Evolutionary conservation across 2,329 filamentous ascomycete species (phyloP), one percentile per base, ranked within the genome.

Genomic region (Verruconis gallopava): DNA sequence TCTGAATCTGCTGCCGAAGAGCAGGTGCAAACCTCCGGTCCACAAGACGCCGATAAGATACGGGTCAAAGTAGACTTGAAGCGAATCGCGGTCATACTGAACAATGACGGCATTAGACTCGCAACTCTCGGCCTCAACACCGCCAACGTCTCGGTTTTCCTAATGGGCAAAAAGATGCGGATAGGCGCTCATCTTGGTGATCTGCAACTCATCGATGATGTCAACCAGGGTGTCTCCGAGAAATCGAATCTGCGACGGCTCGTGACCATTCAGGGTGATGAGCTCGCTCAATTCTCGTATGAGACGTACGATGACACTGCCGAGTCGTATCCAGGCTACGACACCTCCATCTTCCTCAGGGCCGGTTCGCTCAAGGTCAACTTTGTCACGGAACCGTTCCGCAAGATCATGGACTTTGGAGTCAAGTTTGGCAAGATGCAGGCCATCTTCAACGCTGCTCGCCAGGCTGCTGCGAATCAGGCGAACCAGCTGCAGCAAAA

Each of bases 341-440:
- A 96, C 56, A 91, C 85, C 12, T 89, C 88, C 1, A 78, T 98
- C 21, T 93, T 78, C 54, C 68, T 99, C 9, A 79, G 89, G 25
- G 89, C 91, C 14, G 91, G 91, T 1, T 98, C 91, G 0, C 81
- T 98, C 59, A 96, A 93, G 63, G 71, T 98, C 56, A 96, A 95
- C 58, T 98, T 99, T 58, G 66, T 96, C 3, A 89, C 95, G 47
- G 93, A 98, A 59, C 91, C 91, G 0, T 95, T 96, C 68, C 78
- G 91, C 40, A 96, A 96, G 63, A 96, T 99, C 49, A 85, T 98
- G 61, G 85, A 93, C 50, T 99, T 98, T 60, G 69, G 93, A 34
- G 86, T 99, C 58, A 98, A 98, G 54, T 99, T 99, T 58, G 91
- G 93, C 46, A 94, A 93, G 63, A 99, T 99, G 91, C 91, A 98